These are phyloP conservation scores for Suhomyces kilbournensis DNA, from an alignment of 805 yeast genomes.

Conservation along the genomic window DNA sequence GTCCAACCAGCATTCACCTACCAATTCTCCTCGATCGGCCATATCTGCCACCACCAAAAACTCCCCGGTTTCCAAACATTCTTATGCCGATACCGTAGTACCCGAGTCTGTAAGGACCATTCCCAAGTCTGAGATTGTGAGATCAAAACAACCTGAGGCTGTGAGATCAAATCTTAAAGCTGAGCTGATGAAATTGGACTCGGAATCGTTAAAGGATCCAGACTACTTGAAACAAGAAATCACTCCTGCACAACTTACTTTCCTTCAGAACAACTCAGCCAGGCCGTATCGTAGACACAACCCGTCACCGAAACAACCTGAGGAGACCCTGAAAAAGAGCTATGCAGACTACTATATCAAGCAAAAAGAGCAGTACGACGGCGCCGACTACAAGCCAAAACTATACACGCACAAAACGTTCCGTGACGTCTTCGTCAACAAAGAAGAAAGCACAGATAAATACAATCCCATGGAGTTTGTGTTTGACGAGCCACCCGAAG, in stretches of 20 bases:
- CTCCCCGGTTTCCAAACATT: neutral
- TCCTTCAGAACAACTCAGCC: conserved; percentile 14
- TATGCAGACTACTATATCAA: conserved; percentile 34
- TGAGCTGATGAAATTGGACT: neutral
- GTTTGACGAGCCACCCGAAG: conserved; percentile 26
- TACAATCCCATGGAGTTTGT: conserved; percentile 42
- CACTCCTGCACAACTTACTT: conserved; percentile 39
- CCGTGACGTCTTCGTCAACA: conserved; percentile 33
- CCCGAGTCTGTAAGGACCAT: neutral
- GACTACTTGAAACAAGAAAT: conserved; percentile 31
- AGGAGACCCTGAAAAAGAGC: conserved; percentile 1
- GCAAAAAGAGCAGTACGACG: conserved; percentile 35
- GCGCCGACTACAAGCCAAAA: conserved; percentile 32
- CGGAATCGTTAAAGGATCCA: conserved; percentile 10
- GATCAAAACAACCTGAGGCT: neutral
- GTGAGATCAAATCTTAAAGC: neutral
- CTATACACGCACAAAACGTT: conserved; percentile 40
- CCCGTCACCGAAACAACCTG: neutral
- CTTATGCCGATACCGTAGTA: neutral
- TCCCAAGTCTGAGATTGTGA: conserved; percentile 2
- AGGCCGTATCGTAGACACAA: neutral
- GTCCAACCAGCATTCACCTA: neutral
- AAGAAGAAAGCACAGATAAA: conserved; percentile 25
- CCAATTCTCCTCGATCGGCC: neutral
- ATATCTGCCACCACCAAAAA: neutral